Evolutionary conservation across 192 early-diverging fungal species (phyloP), one percentile per base, ranked within the genome.

Genomic region (Coemansia sp.): DNA sequence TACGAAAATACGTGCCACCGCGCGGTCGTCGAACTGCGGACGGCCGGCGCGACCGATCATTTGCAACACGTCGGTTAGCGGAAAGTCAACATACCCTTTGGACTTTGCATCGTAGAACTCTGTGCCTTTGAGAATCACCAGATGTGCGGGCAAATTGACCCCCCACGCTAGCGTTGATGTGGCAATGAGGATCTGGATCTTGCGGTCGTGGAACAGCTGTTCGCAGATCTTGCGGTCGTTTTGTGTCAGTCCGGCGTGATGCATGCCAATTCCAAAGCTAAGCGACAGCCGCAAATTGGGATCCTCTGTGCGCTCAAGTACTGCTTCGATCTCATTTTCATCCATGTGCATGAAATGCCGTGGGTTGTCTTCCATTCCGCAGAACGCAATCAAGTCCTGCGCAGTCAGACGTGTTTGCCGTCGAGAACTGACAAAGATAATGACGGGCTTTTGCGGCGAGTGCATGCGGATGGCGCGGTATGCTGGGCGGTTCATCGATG

Each of bases 31-130:
- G 62, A 94, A 98, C 80, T 97, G 95, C 8, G 94, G 95, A 46
- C 98, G 87, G 19, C 87, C 95, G 5, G 98, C 98, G 62, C 95
- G 90, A 17, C 96, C 98, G 87, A 99, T 94, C 96, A 98, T 99
- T 76, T 98, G 98, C 47, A 98, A 77, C 6, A 99, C 91, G 73
- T 99, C 96, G 7, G 98, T 97, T 59, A 98, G 94, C 0, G 95
- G 96, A 64, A 93, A 94, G 65, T 99, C 98, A 9, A 96, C 94
- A 69, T 98, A 99, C 0, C 90, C 88, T 15, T 87, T 84, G 12
- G 86, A 82, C 66, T 92, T 93, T 50, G 92, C 93, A 68, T 99
- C 95, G 70, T 89, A 99, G 60, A 85, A 98, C 78, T 99, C 96
- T 0, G 98, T 99, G 15, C 98, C 98, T 75, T 97, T 98, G 53